Evolutionary conservation across 1,139 yeast species (phyloP).

Genomic region (Scheffersomyces lignicola): DNA sequence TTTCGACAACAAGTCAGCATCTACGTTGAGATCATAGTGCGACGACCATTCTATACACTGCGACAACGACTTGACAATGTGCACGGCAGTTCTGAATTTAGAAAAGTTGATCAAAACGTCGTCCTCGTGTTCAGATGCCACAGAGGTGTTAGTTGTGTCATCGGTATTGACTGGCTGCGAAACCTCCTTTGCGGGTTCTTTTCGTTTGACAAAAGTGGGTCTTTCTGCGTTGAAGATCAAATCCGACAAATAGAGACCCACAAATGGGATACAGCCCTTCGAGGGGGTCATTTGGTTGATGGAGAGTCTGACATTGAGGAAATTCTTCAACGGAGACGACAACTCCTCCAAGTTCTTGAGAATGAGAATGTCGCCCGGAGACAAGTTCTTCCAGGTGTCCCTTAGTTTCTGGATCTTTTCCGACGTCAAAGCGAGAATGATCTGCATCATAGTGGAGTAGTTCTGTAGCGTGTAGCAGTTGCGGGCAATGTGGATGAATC

Average conservation of each 20-base stretch:
- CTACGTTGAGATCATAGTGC: conserved; percentile 50
- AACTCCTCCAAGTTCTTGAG: conserved; percentile 65
- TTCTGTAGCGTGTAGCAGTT: conserved; percentile 74
- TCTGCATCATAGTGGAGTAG: conserved; percentile 83
- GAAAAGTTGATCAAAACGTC: conserved; percentile 68
- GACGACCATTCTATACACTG: conserved; percentile 86
- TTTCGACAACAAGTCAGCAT: conserved; percentile 70
- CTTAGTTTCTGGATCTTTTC: conserved; percentile 60
- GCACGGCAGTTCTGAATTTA: conserved; percentile 74
- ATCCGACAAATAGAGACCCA: conserved; percentile 83
- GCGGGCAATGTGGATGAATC: conserved; percentile 84
- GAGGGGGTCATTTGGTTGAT: conserved; percentile 65
- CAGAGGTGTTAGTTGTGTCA: conserved; percentile 5
- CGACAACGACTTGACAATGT: conserved; percentile 74
- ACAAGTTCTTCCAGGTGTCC: conserved; percentile 72
- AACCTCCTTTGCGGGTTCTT: background rate
- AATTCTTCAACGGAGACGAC: conserved; percentile 66
- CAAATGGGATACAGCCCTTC: conserved; percentile 84
- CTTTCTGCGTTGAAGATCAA: conserved; percentile 78
- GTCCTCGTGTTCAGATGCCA: conserved; percentile 17
- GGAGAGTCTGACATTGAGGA: conserved; percentile 61
- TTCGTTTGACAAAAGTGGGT: conserved; percentile 38
- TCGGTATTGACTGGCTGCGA: background rate
- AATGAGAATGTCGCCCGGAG: conserved; percentile 58
- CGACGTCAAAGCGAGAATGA: conserved; percentile 79